Evolutionary conservation across 2,329 filamentous ascomycete species (phyloP), one percentile per base, ranked within the genome.

Genomic region (Nemania bipapillata): DNA sequence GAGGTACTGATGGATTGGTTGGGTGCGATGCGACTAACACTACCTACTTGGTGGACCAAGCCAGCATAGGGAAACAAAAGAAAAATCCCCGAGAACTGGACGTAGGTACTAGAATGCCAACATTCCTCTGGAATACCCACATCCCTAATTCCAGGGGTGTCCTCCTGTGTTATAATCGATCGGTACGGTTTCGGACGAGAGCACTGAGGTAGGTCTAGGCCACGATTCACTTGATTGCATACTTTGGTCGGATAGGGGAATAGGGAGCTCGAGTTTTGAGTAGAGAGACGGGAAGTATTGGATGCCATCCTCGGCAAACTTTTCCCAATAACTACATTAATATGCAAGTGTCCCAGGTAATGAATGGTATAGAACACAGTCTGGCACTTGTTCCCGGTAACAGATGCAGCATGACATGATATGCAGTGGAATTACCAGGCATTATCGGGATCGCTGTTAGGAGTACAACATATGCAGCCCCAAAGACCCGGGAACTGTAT

Each of bases 401-500:
- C 52, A n/a, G 15, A 54, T 45, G 47, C 35, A 30, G 8, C 45
- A 28, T n/a, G 42, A 11, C 61, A 58, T n/a, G 49, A 47, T 6
- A 52, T 53, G 60, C n/a, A 40, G 45, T 30, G 22, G 24, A 15
- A 37, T 42, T 35, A 37, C 6, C n/a, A 54, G 59, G 60, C 54
- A 64, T 61, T 55, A 28, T 60, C 42, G 20, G 26, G 56, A 56
- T 60, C 42, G 56, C 65, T 28, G 60, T 59, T 55, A 40, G 55
- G 35, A 26, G 49, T 35, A 64, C 57, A 32, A 32, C 57, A 63
- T 47, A 57, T 65, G 63, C 57, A 32, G 45, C 37, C 42, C 42
- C 57, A 42, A 53, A 61, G 35, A 54, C 47, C 58, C 45, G 56
- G 61, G n/a, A 66, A 59, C 42, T 42, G 22, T 26, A 56, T 8